Evolutionary conservation across 768 basidiomycete species (phyloP).

Genomic region (Agaricus bisporus): DNA sequence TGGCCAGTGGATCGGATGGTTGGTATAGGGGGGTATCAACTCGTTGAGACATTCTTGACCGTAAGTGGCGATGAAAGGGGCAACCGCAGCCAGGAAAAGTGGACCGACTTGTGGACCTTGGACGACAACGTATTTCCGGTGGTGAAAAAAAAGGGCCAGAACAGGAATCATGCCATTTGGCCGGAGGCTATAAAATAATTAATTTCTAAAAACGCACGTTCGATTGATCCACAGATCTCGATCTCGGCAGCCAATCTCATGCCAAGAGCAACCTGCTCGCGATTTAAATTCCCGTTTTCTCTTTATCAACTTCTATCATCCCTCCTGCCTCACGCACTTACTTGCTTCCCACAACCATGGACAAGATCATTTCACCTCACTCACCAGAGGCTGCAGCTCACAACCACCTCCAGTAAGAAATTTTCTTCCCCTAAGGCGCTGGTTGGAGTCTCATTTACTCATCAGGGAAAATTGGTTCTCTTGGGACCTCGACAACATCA

Average conservation of each 20-base stretch:
- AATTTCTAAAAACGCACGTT: slow-evolving; percentile 20
- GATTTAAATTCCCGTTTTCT: slow-evolving; percentile 18
- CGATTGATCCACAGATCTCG: slow-evolving; percentile 10
- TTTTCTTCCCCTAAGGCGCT: slow-evolving; percentile 1
- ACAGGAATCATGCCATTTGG: slow-evolving; percentile 13
- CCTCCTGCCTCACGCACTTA: slow-evolving; percentile 6
- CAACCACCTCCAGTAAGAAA: slow-evolving; percentile 55
- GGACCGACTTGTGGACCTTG: not conserved
- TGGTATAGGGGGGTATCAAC: slow-evolving; percentile 32
- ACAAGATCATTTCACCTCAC: slow-evolving; percentile 67
- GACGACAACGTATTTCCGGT: not conserved
- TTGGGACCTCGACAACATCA: slow-evolving; percentile 68
- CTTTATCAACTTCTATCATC: slow-evolving; percentile 11
- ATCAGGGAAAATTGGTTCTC: slow-evolving; percentile 58
- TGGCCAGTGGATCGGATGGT: slow-evolving; percentile 33
- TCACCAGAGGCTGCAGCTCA: slow-evolving; percentile 72
- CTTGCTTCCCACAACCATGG: slow-evolving; percentile 35
- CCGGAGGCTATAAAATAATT: slow-evolving; percentile 8
- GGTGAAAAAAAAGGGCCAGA: not conserved
- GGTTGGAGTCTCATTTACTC: slow-evolving; percentile 9
- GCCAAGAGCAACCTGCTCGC: slow-evolving; percentile 11
- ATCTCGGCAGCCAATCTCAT: slow-evolving; percentile 15
- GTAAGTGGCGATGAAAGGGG: slow-evolving; percentile 7
- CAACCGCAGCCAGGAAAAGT: not conserved
- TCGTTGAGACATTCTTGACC: not conserved